Base-by-base conservation (phyloP, 2,329 filamentous ascomycete species). In the Pleurostoma richardsiae region DNA sequence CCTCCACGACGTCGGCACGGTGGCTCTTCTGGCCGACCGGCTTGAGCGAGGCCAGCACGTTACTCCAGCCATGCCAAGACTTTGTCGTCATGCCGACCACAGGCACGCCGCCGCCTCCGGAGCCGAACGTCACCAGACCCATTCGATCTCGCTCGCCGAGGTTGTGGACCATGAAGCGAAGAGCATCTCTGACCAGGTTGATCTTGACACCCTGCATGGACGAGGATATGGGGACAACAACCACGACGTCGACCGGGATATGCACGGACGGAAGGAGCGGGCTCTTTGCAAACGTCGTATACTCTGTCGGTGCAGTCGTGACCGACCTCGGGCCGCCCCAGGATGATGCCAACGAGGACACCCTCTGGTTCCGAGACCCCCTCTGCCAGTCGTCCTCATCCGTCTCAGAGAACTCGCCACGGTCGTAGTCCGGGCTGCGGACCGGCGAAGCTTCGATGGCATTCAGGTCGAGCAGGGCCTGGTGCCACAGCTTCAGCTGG, bases 191-290 rank as follows among this genome's bases (percentile, higher is more conserved):
- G 10, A 99, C 82, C 1, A 99, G 76, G 51, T 92, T 95, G 61
- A 97, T 96, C 71, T 99, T 99, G 50, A 99, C 81, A n/a, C 94
- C 94, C 67, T 97, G 94, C 92, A 97, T 99, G 0, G 94, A 97
- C 1, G 92, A 95, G 0, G 94, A 97, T 5, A 99, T 90, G 0
- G 94, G 94, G 31, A 99, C 91, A 27, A 99, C 94, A 1, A 97
- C 90, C 0, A 99, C 92, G 30, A 99, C 84, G 61, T 99, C 94
- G 45, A 97, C 82, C 2, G 94, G 92, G 11, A 97, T 89, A 62
- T 99, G 94, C 42, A 92, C 65, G 5, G 85, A 79, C 26, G 71
- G 69, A 51, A 67, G 69, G 47, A 59, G 58, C 44, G 69, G 70
- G 59, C 64, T 77, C 58, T 74, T 66, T 60, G 79, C 78, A 39